phyloP scores from a whole-genome alignment of 371 early-diverging fungal genomes.

The Chytridium lagenaria region DNA sequence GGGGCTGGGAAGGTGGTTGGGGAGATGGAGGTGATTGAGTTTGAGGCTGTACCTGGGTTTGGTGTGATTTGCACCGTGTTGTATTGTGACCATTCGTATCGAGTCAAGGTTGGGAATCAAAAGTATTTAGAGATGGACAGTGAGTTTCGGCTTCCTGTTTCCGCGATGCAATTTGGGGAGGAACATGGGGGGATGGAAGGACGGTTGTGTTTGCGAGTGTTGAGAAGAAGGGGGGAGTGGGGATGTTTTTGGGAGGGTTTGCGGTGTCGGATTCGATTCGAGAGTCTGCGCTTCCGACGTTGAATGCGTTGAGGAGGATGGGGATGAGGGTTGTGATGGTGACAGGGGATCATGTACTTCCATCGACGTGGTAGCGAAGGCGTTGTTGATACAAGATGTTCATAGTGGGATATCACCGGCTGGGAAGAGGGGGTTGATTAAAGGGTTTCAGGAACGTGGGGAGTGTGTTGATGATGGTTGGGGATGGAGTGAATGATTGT shows the following conservation, averaged over 20 bases:
- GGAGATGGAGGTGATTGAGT: constrained; percentile 44
- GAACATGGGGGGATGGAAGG: constrained; percentile 65
- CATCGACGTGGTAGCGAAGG: constrained; percentile 77
- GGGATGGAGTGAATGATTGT: constrained; percentile 99
- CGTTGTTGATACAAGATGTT: constrained; percentile 78
- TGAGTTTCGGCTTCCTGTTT: constrained; percentile 36
- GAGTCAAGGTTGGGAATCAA: constrained; percentile 78
- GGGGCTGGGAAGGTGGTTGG: constrained; percentile 27
- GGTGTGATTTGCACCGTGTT: constrained; percentile 64
- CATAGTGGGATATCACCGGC: constrained; percentile 92
- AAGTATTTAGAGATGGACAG: constrained; percentile 60
- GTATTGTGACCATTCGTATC: neutral
- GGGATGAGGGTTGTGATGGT: constrained; percentile 85
- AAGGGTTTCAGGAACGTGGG: constrained; percentile 50
- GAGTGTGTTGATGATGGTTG: constrained; percentile 90
- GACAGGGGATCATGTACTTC: constrained; percentile 89
- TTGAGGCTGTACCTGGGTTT: constrained; percentile 76
- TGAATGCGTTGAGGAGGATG: constrained; percentile 74
- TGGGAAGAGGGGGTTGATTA: constrained; percentile 84
- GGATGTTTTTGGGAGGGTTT: constrained; percentile 69
- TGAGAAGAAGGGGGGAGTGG: constrained; percentile 41
- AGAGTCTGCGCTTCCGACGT: constrained; percentile 74
- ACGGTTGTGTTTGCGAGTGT: constrained; percentile 83
- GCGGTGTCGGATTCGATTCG: constrained; percentile 87
- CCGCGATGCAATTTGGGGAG: neutral